Evolutionary conservation across 257 asterid genomes (phyloP).

Genomic region (Rhazya stricta): DNA sequence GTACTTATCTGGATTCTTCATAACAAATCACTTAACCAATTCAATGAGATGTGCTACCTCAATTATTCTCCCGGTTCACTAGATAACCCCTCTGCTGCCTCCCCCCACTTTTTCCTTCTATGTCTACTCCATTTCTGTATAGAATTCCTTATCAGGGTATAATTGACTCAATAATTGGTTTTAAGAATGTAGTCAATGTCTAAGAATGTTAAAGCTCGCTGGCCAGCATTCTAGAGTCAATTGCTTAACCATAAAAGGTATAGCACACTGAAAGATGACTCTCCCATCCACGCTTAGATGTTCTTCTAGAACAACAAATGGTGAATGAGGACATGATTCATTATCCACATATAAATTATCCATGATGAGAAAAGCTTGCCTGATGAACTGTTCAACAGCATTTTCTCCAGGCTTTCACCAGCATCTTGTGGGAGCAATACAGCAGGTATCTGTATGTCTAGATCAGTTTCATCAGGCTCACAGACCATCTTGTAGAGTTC

Average conservation of each 20-base stretch:
- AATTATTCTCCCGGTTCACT: background rate
- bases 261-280: background rate
- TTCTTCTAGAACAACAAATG: constrained; percentile 6
- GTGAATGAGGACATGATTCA: background rate
- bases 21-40: background rate
- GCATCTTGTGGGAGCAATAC: constrained; percentile 91
- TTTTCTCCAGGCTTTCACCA: constrained; percentile 57
- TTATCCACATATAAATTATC: constrained; percentile 3
- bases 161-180: background rate
- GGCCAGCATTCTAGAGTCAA: background rate
- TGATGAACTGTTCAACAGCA: constrained; percentile 68
- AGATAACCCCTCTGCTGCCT: background rate
- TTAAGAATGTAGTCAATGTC: background rate
- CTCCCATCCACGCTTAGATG: background rate
- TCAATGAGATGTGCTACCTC: background rate
- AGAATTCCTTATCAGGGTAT: background rate
- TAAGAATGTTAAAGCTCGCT: background rate
- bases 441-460: constrained; percentile 73
- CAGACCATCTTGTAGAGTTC: constrained; percentile 98
- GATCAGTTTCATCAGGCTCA: constrained; percentile 81
- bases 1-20: background rate
- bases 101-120: background rate
- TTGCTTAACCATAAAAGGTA: background rate
- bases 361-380: constrained; percentile 36
- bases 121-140: background rate